Conservation (phyloP, 768 basidiomycete genomes). For the Naganishia friedmannii region DNA sequence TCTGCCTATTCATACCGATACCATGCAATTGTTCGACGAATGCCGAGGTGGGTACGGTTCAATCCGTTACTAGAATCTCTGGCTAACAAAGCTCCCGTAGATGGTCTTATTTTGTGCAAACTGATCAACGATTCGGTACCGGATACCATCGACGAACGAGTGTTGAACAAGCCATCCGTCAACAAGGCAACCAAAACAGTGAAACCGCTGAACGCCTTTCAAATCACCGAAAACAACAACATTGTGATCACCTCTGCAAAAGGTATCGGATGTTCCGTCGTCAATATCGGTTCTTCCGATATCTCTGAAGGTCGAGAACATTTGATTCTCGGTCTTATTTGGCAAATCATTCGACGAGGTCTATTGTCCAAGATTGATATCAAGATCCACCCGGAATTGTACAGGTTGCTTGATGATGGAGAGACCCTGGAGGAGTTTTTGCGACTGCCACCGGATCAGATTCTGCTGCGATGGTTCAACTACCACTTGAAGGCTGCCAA, state of each 20-base stretch:
- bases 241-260: constrained; percentile 98
- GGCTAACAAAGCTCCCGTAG: constrained; percentile 49
- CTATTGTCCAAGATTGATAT: constrained; percentile 93
- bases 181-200: constrained; percentile 58
- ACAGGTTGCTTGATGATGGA: constrained; percentile 90
- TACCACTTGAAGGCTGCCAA: constrained; percentile 94
- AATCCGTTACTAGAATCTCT: background rate
- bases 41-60: constrained; percentile 58
- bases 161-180: constrained; percentile 79
- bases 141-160: constrained; percentile 97
- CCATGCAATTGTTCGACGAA: constrained; percentile 98
- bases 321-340: constrained; percentile 93
- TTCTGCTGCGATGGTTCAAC: constrained; percentile 97
- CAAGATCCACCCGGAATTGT: constrained; percentile 95
- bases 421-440: constrained; percentile 96
- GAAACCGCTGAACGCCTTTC: constrained; percentile 84
- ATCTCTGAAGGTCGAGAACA: constrained; percentile 90
- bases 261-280: constrained; percentile 96
- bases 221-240: constrained; percentile 99
- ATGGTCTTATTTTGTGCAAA: constrained; percentile 94
- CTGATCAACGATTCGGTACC: constrained; percentile 97
- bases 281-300: constrained; percentile 94
- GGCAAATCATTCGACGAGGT: constrained; percentile 95
- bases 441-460: constrained; percentile 91
- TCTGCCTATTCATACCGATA: constrained; percentile 88